phyloP scores from a whole-genome alignment of 139 green algal genomes.

The Astrephomene gubernaculifera region DNA sequence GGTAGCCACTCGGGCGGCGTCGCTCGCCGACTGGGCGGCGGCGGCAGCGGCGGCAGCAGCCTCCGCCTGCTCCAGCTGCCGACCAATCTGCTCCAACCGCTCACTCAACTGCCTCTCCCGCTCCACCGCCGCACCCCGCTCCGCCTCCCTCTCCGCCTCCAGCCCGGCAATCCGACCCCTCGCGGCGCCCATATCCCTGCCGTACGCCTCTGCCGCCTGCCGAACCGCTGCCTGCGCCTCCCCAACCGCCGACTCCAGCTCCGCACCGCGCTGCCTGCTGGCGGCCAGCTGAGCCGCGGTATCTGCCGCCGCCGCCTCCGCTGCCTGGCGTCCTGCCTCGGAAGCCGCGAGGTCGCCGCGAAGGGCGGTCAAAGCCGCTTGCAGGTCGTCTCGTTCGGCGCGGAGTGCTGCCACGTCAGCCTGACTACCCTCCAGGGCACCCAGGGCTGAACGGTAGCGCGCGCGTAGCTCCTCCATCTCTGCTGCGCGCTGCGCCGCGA shows the following conservation, averaged over 20 bases:
- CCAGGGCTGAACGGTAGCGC: conserved; percentile 11
- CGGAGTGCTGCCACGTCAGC: not conserved
- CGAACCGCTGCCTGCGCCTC: conserved; percentile 1
- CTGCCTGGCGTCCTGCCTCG: not conserved
- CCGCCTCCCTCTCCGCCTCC: conserved; percentile 30
- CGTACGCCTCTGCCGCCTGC: conserved; percentile 39
- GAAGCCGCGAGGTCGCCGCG: not conserved
- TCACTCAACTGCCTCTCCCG: conserved; percentile 29
- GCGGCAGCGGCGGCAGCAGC: not conserved
- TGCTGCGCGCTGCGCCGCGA: not conserved
- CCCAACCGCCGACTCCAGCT: not conserved
- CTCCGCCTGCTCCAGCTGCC: conserved; percentile 28
- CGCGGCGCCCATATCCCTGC: conserved; percentile 27
- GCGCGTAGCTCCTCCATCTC: conserved; percentile 20
- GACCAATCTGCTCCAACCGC: not conserved
- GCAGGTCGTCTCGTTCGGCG: conserved; percentile 32
- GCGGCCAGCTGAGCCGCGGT: not conserved
- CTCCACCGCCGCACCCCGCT: conserved; percentile 1
- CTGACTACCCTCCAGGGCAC: conserved; percentile 4
- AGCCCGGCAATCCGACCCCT: conserved; percentile 34
- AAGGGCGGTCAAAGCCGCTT: conserved; percentile 23
- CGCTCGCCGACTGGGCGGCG: conserved; percentile 3
- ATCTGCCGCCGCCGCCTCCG: conserved; percentile 8
- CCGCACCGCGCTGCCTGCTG: not conserved
- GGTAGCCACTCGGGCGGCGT: conserved; percentile 1